Conservation (phyloP, 1,139 yeast genomes). For the Geotrichum carabidarum region DNA sequence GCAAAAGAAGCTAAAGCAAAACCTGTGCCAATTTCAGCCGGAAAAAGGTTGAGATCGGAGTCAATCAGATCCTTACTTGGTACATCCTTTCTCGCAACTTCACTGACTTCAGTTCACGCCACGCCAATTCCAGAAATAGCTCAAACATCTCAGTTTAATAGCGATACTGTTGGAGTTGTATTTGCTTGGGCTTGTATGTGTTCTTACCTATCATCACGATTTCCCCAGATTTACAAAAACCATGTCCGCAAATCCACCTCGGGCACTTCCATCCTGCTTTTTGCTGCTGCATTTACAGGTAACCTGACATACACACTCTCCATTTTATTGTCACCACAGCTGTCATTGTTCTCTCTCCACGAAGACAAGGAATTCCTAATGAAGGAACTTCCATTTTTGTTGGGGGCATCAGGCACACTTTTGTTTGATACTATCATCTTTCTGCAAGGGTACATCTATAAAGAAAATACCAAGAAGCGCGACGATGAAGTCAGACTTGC, state of each 20-base stretch:
- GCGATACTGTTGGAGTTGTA: constrained; percentile 43
- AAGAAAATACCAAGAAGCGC: background rate
- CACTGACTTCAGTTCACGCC: constrained; percentile 25
- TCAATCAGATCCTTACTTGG: constrained; percentile 26
- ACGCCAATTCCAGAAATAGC: constrained; percentile 19
- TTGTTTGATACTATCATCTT: constrained; percentile 74
- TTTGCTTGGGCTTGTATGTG: constrained; percentile 80
- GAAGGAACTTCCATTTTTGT: constrained; percentile 72
- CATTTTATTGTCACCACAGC: constrained; percentile 44
- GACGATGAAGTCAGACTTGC: background rate
- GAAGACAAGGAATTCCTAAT: constrained; percentile 44
- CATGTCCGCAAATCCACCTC: constrained; percentile 70
- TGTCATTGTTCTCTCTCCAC: background rate
- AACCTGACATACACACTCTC: constrained; percentile 77
- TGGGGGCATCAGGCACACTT: constrained; percentile 85
- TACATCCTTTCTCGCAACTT: constrained; percentile 32
- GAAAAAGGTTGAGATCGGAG: constrained; percentile 2
- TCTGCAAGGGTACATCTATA: constrained; percentile 49
- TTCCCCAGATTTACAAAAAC: constrained; percentile 81
- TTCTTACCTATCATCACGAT: constrained; percentile 69
- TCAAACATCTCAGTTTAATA: background rate
- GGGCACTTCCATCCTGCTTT: constrained; percentile 75
- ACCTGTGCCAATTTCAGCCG: background rate
- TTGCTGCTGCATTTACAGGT: constrained; percentile 73
- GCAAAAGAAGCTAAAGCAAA: background rate